Evolutionary conservation across 2,329 filamentous ascomycete genomes (phyloP), one percentile per base, ranked within the genome.

Genomic region (Botryotinia calthae): DNA sequence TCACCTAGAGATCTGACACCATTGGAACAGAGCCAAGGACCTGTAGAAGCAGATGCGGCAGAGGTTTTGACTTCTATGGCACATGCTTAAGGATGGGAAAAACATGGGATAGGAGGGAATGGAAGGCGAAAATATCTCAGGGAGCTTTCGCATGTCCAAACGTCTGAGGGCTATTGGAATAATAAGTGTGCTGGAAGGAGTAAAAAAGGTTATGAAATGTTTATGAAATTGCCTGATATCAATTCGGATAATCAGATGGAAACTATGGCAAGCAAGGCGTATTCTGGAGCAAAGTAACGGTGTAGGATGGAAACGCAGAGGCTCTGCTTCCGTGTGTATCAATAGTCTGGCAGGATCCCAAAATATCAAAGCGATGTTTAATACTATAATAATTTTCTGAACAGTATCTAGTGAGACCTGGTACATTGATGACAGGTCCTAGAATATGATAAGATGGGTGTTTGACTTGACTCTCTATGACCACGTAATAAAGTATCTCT

Each of bases 61-160:
- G 75, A 77, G 7, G 76, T 79, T 51, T 72, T 79, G 25, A 76
- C 78, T 25, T 78, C 76, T 56, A 74, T 80, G 73, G 70, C 71
- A 54, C 76, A 79, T 28, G 74, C 71, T 25, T 79, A 69, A 75
- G 59, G n/a, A n/a, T 31, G 28, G 61, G 44, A 59, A 34, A 34
- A 25, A 22, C 31, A 54, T 37, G 51, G 8, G 44, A 54, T 22
- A 59, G 18, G 16, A 31, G 58, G 34, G 28, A 2, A 63, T 22
- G 34, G 4, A 46, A 61, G 37, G 20, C 28, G 44, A n/a, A 8
- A 37, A 72, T 61, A 20, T 18, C 7, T 18, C 9, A 31, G 4
- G 8, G n/a, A 56, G n/a, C 46, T 40, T 28, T 48, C 56, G n/a
- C 25, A 42, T 18, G n/a, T 68, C n/a, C 65, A 56, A 31, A 42